A percentile compares a stretch with the other conserved stretches of the same genome.
Conservation (phyloP, 2,329 filamentous ascomycete genomes). For the Gaeumannomyces tritici region DNA sequence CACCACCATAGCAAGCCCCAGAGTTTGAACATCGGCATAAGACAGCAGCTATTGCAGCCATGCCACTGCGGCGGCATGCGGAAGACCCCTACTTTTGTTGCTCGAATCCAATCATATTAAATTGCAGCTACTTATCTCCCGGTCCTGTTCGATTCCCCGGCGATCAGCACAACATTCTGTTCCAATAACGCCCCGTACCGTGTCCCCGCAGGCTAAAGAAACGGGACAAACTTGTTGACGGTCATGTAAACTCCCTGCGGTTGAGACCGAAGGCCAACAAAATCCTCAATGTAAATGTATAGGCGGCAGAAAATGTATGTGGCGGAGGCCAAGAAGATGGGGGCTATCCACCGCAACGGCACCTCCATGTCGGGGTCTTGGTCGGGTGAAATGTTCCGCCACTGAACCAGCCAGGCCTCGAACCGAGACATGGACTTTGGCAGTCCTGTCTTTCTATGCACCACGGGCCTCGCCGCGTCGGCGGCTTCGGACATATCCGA, state of each 20-base stretch:
- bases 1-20: no score
- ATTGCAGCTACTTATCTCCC: no score
- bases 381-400: constrained; percentile 7
- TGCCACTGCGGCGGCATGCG: no score
- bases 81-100: no score
- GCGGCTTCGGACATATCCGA: no score
- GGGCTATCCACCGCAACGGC: not conserved
- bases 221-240: constrained; percentile 6
- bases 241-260: constrained; percentile 7
- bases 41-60: no score
- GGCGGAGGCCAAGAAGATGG: not conserved
- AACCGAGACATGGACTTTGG: not conserved
- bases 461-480: not conserved
- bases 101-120: no score
- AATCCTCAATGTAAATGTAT: constrained; percentile 9
- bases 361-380: constrained; percentile 8
- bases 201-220: not conserved
- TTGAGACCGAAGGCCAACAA: constrained; percentile 8
- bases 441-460: not conserved
- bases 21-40: no score
- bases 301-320: constrained; percentile 6
- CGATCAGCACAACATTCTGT: no score
- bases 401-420: not conserved
- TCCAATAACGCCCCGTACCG: no score
- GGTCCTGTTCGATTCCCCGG: no score